Evolutionary conservation across 2,329 filamentous ascomycete species (phyloP), one percentile per base, ranked within the genome.

Genomic region (Exophiala lecanii-corni): DNA sequence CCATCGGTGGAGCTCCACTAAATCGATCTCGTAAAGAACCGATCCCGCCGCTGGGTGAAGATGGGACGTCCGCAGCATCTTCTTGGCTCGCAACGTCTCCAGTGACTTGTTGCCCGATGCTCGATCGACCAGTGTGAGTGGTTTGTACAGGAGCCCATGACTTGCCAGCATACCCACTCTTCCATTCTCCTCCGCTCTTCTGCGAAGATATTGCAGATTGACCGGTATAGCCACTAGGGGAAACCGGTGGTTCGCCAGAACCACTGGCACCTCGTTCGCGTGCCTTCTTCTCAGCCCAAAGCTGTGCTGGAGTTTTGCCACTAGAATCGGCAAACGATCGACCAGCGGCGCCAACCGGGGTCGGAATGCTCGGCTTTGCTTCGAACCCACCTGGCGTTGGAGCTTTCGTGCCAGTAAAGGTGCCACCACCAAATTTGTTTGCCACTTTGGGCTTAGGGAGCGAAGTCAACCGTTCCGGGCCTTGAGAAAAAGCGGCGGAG

Each of bases 271-370:
- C 80, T 45, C 82, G 76, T 62, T 92, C 81, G 48, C 81, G 82
- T 26, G 86, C 91, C 72, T 97, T 97, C 72, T 89, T 94, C 72
- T 98, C 92, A 0, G 91, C 91, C 92, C 92, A 98, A 25, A 95
- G 70, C 65, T 98, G 92, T 20, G 92, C 89, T 5, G 92, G 92
- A 4, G 92, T 97, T 73, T 97, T 98, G 50, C 92, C 92, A 51
- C 86, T 89, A 63, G 94, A 74, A 55, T 96, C 89, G 12, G 92
- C 92, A 70, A 97, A 98, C 1, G 89, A 95, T 59, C 88, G 82
- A 68, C 88, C 94, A 26, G 89, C 89, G 53, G 80, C 76, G 18
- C 88, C 89, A 18, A 95, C 75, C 4, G 84, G 81, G 15, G 80
- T 68, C 17, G 78, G 62, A 19, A 79, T 71, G 6, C 74, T 64